Base-by-base conservation (phyloP, 225 moss, liverwort and hornwort species). In the Sphagnum tenellum region DNA sequence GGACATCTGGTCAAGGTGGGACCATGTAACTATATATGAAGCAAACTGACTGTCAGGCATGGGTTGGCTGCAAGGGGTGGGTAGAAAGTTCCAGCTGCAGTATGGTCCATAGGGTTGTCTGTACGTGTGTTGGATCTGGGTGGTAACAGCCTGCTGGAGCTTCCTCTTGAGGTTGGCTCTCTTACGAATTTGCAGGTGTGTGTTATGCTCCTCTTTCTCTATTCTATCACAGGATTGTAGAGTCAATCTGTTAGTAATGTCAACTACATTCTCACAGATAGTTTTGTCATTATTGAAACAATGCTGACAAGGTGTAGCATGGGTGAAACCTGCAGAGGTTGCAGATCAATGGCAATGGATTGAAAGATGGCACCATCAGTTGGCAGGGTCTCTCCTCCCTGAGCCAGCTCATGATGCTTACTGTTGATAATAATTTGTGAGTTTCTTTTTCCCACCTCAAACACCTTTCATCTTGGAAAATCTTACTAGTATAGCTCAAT, bases 81-180 rank as follows among this genome's bases (percentile, higher is more conserved):
- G 79, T 87, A 98, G 96, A 84, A 81, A 75, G 73, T 90, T 72
- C 93, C 96, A 81, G 87, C 74, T 73, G 77, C 85, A 65, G 82
- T 92, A 70, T 98, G 96, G 96, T 74, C 87, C 66, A 63, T 98
- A 57, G 87, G 83, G 64, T 71, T 85, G 62, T 78, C 83, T 67
- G 89, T 78, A 59, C 90, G 96, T 78, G 90, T 89, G 59, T 67
- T 98, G 75, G 96, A 98, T 69, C 72, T 93, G 64, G 79, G 89
- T 76, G 87, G 80, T 49, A 98, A 98, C 63, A 79, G 69, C 87
- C 76, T 98, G 65, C 72, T 75, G 44, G 70, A 74, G 13, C 72
- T 98, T 72, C 90, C 90, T 65, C 65, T 70, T 57, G 85, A 98
- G 61, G 67, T 90, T 57, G 67, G 70, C 61, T 66, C 66, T 53